A percentile compares a stretch with the other conserved stretches of the same genome.
Conservation (phyloP, 2,329 filamentous ascomycete species). For the Calonectria pteridis region DNA sequence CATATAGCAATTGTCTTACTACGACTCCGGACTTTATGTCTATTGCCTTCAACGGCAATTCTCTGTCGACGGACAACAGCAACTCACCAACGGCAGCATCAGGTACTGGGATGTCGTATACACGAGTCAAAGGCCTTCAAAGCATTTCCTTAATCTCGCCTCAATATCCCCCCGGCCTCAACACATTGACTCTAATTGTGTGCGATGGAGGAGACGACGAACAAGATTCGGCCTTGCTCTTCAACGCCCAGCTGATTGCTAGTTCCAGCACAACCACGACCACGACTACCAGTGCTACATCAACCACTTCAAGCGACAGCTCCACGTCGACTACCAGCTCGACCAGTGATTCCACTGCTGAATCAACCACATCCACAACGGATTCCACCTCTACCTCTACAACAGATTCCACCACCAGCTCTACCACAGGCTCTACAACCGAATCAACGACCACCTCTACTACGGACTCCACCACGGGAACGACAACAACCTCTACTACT, state of each 20-base stretch:
- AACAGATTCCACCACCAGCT: background rate
- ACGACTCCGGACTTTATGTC: background rate
- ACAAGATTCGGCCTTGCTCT: background rate
- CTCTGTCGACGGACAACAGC: background rate
- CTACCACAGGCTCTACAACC: background rate
- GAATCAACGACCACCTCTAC: background rate
- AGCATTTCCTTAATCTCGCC: no score
- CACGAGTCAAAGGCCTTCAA: no score
- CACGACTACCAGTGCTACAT: background rate
- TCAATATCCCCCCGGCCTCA: no score
- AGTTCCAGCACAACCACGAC: background rate
- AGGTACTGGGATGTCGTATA: background rate
- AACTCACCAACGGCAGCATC: fast-evolving
- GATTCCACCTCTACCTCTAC: background rate
- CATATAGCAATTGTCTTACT: background rate
- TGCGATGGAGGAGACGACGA: background rate
- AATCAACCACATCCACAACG: background rate
- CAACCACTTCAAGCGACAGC: background rate
- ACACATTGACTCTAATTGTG: background rate
- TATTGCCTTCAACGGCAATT: background rate
- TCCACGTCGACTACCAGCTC: background rate
- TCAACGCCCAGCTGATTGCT: background rate
- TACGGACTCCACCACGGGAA: background rate
- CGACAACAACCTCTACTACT: background rate
- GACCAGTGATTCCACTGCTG: background rate